phyloP scores from a whole-genome alignment of 352 stramenopile genomes.

The Phytophthora sojae region DNA sequence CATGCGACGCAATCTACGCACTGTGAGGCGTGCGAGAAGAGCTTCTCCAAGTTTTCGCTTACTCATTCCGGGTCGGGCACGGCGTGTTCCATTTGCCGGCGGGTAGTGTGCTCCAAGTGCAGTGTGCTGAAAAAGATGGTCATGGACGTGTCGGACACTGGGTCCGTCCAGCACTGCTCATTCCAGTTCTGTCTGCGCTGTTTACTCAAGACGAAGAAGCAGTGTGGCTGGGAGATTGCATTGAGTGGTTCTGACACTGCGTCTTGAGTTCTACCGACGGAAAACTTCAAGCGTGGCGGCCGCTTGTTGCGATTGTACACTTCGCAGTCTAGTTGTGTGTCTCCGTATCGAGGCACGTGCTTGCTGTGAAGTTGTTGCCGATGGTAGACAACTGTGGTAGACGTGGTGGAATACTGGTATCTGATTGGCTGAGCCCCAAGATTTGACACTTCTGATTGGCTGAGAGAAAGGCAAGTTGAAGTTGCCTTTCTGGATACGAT shows the following conservation, averaged over 20 bases:
- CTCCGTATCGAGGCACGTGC: too few species aligned
- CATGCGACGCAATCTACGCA: conserved; percentile 12
- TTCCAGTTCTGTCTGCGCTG: conserved; percentile 61
- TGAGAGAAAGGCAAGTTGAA: too few species aligned
- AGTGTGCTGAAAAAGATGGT: conserved; percentile 65
- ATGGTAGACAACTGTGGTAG: too few species aligned
- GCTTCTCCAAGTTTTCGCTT: conserved; percentile 28
- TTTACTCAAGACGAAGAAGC: conserved; percentile 54
- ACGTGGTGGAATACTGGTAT: too few species aligned
- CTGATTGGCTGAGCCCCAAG: too few species aligned
- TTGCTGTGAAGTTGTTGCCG: too few species aligned
- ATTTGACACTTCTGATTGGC: too few species aligned
- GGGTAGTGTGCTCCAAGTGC: conserved; percentile 55
- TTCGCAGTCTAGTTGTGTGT: too few species aligned
- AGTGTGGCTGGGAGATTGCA: conserved; percentile 52
- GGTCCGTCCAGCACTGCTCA: conserved; percentile 38
- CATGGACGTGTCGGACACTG: conserved; percentile 48
- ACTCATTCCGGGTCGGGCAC: conserved; percentile 15
- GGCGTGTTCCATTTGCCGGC: conserved; percentile 53
- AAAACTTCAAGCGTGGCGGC: conserved; percentile 1
- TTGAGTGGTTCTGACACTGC: conserved; percentile 9
- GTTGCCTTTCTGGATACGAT: too few species aligned
- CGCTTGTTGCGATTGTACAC: too few species aligned
- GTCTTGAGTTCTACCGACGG: neutral
- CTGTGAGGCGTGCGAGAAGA: conserved; percentile 39